These are phyloP conservation scores for Endotrypanum monterogeii DNA, from an alignment of 208 protist species.

Conservation along the genomic window DNA sequence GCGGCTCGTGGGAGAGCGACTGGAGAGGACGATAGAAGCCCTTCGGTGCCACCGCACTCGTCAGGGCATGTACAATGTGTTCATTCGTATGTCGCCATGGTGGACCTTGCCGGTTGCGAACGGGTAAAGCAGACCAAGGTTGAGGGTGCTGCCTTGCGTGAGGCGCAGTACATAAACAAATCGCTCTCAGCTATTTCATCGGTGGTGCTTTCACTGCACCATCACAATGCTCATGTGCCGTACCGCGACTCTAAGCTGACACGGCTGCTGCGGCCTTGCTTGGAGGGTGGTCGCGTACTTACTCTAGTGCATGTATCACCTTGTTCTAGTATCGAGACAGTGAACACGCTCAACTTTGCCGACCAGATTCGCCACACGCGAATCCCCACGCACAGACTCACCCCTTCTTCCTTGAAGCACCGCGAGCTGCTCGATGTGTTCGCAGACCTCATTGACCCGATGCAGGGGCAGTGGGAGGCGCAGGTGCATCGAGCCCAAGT, in stretches of 20 bases:
- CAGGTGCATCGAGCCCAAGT: constrained; percentile 39
- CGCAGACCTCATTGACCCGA: constrained; percentile 76
- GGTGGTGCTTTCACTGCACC: constrained; percentile 82
- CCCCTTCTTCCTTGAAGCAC: constrained; percentile 39
- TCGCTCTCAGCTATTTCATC: constrained; percentile 87
- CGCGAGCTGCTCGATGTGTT: constrained; percentile 68
- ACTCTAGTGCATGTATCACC: constrained; percentile 83
- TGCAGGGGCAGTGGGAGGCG: constrained; percentile 52
- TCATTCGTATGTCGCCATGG: constrained; percentile 89
- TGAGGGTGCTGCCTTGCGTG: constrained; percentile 66
- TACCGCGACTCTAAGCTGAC: constrained; percentile 94
- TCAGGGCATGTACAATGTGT: constrained; percentile 30
- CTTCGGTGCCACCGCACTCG: neutral
- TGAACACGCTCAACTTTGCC: constrained; percentile 82
- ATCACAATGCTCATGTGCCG: constrained; percentile 76
- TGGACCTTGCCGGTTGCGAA: constrained; percentile 98
- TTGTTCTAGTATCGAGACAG: constrained; percentile 61
- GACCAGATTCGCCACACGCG: constrained; percentile 82
- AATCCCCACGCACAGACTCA: constrained; percentile 66
- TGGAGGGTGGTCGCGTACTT: constrained; percentile 80
- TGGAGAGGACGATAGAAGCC: neutral
- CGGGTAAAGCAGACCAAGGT: constrained; percentile 91
- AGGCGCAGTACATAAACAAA: constrained; percentile 94
- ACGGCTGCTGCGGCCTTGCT: constrained; percentile 83
- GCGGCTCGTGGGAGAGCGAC: neutral